Evolutionary conservation across 1,139 yeast genomes (phyloP).

Genomic region (Suhomyces terraborum): DNA sequence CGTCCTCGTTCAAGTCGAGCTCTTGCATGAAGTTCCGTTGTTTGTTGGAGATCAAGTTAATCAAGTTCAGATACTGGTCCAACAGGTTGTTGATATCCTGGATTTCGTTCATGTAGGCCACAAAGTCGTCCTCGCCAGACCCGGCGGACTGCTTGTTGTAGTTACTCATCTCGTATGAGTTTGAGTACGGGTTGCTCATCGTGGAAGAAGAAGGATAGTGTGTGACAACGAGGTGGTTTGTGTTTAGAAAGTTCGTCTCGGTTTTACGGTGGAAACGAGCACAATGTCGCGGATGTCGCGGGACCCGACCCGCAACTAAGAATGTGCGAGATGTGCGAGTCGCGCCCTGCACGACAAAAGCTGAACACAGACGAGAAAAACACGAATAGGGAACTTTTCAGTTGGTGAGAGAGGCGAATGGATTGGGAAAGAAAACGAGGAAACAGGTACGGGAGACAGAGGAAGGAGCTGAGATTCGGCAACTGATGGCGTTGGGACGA

Average conservation of each 20-base stretch:
- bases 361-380: too few relatives aligned
- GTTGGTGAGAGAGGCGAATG: too few relatives aligned
- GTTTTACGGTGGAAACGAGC: constrained; percentile 15
- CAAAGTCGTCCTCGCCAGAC: constrained; percentile 57
- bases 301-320: too few relatives aligned
- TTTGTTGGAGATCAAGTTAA: constrained; percentile 75
- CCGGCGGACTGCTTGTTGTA: constrained; percentile 30
- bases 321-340: too few relatives aligned
- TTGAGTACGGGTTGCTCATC: constrained; percentile 31
- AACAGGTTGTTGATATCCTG: constrained; percentile 80
- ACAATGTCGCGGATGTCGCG: constrained; percentile 14
- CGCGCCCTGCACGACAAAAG: too few relatives aligned
- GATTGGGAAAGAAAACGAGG: too few relatives aligned
- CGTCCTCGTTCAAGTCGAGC: constrained; percentile 71
- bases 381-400: too few relatives aligned
- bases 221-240: neutral
- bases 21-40: constrained; percentile 86
- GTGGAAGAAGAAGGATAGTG: neutral
- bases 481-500: too few relatives aligned
- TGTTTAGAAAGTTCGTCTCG: constrained; percentile 5
- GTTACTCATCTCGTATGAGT: constrained; percentile 40
- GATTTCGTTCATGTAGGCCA: constrained; percentile 77
- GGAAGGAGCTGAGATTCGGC: too few relatives aligned
- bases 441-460: too few relatives aligned
- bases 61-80: constrained; percentile 74